Evolutionary conservation across 2,329 filamentous ascomycete genomes (phyloP).

Genomic region (Tothia fuscella): DNA sequence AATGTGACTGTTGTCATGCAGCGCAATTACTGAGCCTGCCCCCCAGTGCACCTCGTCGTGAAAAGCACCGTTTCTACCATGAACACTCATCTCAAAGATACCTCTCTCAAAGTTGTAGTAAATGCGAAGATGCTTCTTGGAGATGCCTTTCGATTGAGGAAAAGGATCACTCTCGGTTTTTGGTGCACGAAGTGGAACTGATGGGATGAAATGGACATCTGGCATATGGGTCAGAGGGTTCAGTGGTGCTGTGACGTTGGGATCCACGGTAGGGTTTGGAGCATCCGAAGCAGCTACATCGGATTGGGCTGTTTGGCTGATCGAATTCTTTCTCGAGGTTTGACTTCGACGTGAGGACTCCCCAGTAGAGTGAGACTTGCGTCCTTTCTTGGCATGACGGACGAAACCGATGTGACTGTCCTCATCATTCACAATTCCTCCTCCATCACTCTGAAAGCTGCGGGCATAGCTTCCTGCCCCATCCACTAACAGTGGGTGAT

Average conservation of each 20-base stretch:
- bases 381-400: neutral
- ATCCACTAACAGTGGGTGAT: slow-evolving; percentile 7
- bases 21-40: slow-evolving; percentile 41
- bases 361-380: slow-evolving; percentile 2
- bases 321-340: slow-evolving; percentile 8
- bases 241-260: slow-evolving; percentile 8
- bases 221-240: slow-evolving; percentile 9
- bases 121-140: slow-evolving; percentile 61
- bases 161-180: slow-evolving; percentile 22
- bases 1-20: slow-evolving; percentile 54
- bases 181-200: slow-evolving; percentile 62
- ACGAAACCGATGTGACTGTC: slow-evolving; percentile 12
- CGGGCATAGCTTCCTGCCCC: slow-evolving; percentile 11
- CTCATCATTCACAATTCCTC: slow-evolving; percentile 18
- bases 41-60: slow-evolving; percentile 47
- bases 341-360: slow-evolving; percentile 9
- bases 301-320: neutral
- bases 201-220: slow-evolving; percentile 27
- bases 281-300: neutral
- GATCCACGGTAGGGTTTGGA: neutral
- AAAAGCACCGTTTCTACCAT: slow-evolving; percentile 57
- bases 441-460: slow-evolving; percentile 18
- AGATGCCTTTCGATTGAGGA: slow-evolving; percentile 56
- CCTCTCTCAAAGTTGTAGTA: slow-evolving; percentile 52
- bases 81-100: slow-evolving; percentile 53